Percentiles rank a stretch among this genome's conserved stretches.
Evolutionary conservation across 306 rosid genomes (phyloP).

Genomic region (Citrullus colocynthis): DNA sequence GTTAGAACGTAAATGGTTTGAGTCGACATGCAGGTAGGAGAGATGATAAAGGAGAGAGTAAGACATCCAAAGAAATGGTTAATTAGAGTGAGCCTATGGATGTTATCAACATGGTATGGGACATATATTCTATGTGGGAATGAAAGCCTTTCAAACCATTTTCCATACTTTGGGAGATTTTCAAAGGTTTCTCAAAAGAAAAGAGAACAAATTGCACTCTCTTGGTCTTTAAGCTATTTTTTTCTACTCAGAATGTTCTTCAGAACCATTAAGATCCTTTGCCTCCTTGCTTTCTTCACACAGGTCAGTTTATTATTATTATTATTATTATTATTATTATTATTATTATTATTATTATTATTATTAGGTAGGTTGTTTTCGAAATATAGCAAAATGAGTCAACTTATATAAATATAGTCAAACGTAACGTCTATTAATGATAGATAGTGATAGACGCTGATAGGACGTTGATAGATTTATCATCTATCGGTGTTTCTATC

Average conservation of each 20-base stretch:
- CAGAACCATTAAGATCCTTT: constrained; percentile 40
- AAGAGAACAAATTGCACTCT: constrained; percentile 31
- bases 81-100: constrained; percentile 25
- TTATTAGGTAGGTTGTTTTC: too few relatives aligned
- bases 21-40: constrained; percentile 26
- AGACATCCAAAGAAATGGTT: constrained; percentile 39
- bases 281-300: constrained; percentile 45
- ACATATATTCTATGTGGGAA: constrained; percentile 38
- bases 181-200: constrained; percentile 13
- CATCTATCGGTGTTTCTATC: too few relatives aligned
- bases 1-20: too few relatives aligned
- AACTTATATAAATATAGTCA: too few relatives aligned
- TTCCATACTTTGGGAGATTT: constrained; percentile 37
- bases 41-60: constrained; percentile 28
- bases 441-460: too few relatives aligned
- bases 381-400: too few relatives aligned
- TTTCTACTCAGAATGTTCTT: constrained; percentile 27
- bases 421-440: too few relatives aligned
- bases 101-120: constrained; percentile 55
- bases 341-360: too few relatives aligned
- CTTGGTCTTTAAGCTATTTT: constrained; percentile 39
- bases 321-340: too few relatives aligned
- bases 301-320: constrained; percentile 27
- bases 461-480: too few relatives aligned
- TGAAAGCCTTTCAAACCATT: constrained; percentile 15